Percentiles rank a stretch among this genome's conserved stretches.
Evolutionary conservation across 352 stramenopile species (phyloP).

Genomic region (Phytophthora parvispora): DNA sequence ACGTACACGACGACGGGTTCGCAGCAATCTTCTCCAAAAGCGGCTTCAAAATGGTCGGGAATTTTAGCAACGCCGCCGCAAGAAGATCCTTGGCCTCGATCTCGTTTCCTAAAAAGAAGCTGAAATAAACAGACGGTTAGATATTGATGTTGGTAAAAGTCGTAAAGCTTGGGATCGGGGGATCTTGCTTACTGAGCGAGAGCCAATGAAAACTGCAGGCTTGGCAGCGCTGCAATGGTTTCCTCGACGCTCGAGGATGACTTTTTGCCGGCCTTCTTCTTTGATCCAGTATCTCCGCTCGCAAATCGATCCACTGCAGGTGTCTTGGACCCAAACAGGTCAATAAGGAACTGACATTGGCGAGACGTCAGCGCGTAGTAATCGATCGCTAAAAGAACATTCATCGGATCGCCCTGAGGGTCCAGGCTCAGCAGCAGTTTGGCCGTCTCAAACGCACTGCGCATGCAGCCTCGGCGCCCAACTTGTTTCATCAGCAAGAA

Average conservation of each 20-base stretch:
- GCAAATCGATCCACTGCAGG: constrained; percentile 66
- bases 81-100: constrained; percentile 70
- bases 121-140: constrained; percentile 33
- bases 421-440: constrained; percentile 83
- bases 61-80: constrained; percentile 67
- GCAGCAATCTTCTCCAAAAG: constrained; percentile 82
- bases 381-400: constrained; percentile 82
- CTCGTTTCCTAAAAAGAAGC: constrained; percentile 74
- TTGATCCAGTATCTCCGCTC: constrained; percentile 6
- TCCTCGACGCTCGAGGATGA: constrained; percentile 21
- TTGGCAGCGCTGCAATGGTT: constrained; percentile 66
- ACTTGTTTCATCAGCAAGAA: constrained; percentile 90
- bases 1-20: constrained; percentile 72
- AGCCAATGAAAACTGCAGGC: constrained; percentile 81
- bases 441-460: constrained; percentile 87
- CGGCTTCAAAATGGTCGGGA: constrained; percentile 76
- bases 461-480: constrained; percentile 81
- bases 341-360: constrained; percentile 85
- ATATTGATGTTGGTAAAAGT: not conserved
- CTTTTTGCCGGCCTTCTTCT: constrained; percentile 30
- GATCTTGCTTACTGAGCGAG: constrained; percentile 68
- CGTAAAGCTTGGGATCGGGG: not conserved
- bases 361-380: constrained; percentile 87
- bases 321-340: constrained; percentile 66
- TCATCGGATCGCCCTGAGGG: constrained; percentile 84